Percentiles rank a stretch among this genome's conserved stretches.
Evolutionary conservation across 2,329 filamentous ascomycete species (phyloP).

Genomic region (Cadophora sp.): DNA sequence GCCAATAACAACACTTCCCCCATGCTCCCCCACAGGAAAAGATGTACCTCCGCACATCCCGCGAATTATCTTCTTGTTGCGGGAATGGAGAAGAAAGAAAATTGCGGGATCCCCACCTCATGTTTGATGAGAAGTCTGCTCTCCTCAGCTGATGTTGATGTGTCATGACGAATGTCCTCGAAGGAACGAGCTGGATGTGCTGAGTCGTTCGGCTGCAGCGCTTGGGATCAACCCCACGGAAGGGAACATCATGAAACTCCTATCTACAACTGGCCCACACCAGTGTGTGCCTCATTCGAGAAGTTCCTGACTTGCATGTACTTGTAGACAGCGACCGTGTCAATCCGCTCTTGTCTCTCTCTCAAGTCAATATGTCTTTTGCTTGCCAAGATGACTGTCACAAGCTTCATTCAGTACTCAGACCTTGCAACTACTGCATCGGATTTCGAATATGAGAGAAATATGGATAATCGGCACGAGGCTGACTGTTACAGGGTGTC

Average conservation of each 20-base stretch:
- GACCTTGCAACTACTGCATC: too few relatives aligned
- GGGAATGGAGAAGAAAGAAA: not conserved
- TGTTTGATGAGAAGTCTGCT: constrained; percentile 1
- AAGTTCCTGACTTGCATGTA: constrained; percentile 3
- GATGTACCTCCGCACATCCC: not conserved
- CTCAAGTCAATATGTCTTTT: not conserved
- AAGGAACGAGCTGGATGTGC: not conserved
- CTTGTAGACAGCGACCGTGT: constrained; percentile 20
- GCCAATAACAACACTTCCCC: not conserved
- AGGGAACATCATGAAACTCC: not conserved
- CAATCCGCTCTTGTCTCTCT: constrained; percentile 1
- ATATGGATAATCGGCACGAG: not conserved
- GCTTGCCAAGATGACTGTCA: constrained; percentile 4
- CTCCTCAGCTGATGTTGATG: constrained; percentile 12
- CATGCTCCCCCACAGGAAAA: not conserved
- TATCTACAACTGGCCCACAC: not conserved
- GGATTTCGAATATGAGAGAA: not conserved
- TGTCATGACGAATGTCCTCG: not conserved
- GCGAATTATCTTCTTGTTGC: not conserved
- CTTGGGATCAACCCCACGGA: not conserved
- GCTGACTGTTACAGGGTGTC: not conserved
- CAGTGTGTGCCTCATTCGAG: not conserved
- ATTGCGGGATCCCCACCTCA: constrained; percentile 3
- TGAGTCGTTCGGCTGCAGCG: not conserved
- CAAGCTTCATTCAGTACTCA: constrained; percentile 15